phyloP scores from a whole-genome alignment of 345 rosid genomes.

The Carallia pectinifolia region DNA sequence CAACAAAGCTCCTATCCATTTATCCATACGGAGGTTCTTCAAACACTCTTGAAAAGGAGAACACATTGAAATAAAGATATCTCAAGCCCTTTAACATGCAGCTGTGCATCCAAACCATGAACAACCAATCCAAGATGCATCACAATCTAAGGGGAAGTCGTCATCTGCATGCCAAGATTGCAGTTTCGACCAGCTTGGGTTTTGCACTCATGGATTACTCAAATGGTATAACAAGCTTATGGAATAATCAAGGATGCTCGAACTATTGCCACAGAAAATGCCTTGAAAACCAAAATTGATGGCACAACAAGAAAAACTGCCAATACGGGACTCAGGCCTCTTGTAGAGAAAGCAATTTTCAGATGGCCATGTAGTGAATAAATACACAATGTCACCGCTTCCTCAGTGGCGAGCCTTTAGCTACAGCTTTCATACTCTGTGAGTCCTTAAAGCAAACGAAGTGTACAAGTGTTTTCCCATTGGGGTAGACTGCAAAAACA shows the following conservation, averaged over 20 bases:
- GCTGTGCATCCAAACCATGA: not conserved
- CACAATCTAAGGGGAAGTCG: no score
- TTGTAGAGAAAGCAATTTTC: not conserved
- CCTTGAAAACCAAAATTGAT: not conserved
- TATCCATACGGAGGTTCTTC: not conserved
- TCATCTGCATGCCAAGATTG: no score
- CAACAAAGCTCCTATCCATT: not conserved
- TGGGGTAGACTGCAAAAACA: constrained; percentile 91
- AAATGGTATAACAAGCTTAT: no score
- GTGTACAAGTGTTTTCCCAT: constrained; percentile 82
- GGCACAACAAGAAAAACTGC: not conserved
- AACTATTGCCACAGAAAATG: not conserved
- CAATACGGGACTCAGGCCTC: not conserved
- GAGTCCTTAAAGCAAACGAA: constrained; percentile 95
- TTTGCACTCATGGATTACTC: no score
- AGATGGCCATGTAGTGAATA: not conserved
- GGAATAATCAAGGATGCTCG: no score
- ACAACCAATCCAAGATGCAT: not conserved
- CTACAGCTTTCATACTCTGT: constrained; percentile 84
- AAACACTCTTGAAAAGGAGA: not conserved
- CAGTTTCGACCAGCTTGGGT: no score
- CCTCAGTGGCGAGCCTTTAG: constrained; percentile 54
- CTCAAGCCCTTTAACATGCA: not conserved
- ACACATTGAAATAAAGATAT: constrained; percentile 1
- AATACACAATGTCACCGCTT: constrained; percentile 43